Conservation (phyloP, 2,329 filamentous ascomycete species). For the Canariomyces notabilis region DNA sequence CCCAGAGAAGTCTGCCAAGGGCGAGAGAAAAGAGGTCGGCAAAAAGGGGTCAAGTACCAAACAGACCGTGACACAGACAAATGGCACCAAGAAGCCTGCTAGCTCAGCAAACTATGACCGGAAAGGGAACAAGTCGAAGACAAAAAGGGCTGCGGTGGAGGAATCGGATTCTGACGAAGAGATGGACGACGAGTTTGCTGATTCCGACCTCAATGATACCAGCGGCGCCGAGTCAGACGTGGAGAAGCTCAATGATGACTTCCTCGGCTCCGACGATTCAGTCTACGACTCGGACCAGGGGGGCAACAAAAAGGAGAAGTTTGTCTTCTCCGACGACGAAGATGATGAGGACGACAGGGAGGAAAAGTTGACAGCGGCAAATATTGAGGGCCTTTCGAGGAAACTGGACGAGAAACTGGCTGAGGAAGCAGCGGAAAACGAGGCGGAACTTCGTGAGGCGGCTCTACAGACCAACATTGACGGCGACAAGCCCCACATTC, state of each 20-base stretch:
- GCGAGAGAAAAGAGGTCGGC: conserved; percentile 14
- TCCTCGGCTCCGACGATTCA: conserved; percentile 55
- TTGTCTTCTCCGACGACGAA: conserved; percentile 95
- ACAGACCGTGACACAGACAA: conserved; percentile 31
- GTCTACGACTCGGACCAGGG: conserved; percentile 70
- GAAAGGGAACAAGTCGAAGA: conserved; percentile 27
- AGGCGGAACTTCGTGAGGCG: conserved; percentile 78
- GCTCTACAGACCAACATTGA: conserved; percentile 92
- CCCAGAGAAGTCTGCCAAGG: conserved; percentile 28
- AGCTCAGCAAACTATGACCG: conserved; percentile 25
- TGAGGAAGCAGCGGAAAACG: conserved; percentile 74
- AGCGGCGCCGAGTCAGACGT: conserved; percentile 41
- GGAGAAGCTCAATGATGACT: conserved; percentile 51
- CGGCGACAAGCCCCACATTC: conserved; percentile 64
- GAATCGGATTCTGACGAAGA: conserved; percentile 41
- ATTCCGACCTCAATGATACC: conserved; percentile 44
- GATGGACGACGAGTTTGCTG: conserved; percentile 36
- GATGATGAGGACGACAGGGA: conserved; percentile 85
- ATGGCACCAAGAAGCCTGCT: conserved; percentile 27
- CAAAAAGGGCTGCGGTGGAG: conserved; percentile 39
- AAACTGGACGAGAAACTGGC: conserved; percentile 76
- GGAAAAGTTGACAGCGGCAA: conserved; percentile 88
- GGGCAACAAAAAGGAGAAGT: conserved; percentile 46
- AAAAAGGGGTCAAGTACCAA: conserved; percentile 29
- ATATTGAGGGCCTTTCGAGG: conserved; percentile 85